Evolutionary conservation across 108 stramenopile genomes (phyloP).

Genomic region (Discostella stelligeroides): DNA sequence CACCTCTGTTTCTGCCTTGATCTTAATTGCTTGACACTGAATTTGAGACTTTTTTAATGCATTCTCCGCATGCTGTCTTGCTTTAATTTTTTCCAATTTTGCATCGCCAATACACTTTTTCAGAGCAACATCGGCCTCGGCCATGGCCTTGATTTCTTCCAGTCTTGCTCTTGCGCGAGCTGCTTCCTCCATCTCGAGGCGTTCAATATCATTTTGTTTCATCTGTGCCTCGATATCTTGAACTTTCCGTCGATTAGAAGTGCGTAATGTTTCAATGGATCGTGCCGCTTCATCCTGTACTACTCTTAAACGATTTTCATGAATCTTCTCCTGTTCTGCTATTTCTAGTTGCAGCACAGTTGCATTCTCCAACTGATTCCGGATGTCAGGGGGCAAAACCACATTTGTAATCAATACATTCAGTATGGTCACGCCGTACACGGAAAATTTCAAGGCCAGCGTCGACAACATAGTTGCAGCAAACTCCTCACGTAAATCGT

Average conservation of each 20-base stretch:
- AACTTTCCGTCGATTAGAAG: constrained; percentile 49
- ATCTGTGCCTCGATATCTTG: constrained; percentile 57
- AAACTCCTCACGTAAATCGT: constrained; percentile 54
- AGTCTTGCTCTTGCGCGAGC: constrained; percentile 52
- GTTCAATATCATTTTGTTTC: constrained; percentile 57
- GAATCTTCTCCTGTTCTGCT: constrained; percentile 55
- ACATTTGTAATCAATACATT: constrained; percentile 61
- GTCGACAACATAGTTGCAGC: constrained; percentile 51
- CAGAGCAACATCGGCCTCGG: constrained; percentile 47
- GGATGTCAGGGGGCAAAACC: constrained; percentile 51
- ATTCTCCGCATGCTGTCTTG: constrained; percentile 61
- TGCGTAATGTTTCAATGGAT: constrained; percentile 51
- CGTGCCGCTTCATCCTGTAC: constrained; percentile 50
- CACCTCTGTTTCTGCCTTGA: constrained; percentile 38
- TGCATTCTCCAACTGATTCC: constrained; percentile 52
- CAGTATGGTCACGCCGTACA: constrained; percentile 57
- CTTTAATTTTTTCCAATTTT: constrained; percentile 53
- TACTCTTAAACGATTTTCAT: constrained; percentile 54
- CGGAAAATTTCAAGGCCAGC: constrained; percentile 31
- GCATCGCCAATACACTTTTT: constrained; percentile 52
- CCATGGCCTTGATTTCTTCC: constrained; percentile 52
- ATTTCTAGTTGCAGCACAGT: constrained; percentile 59
- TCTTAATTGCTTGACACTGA: constrained; percentile 50
- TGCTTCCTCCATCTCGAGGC: constrained; percentile 56
- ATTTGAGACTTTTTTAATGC: constrained; percentile 53